These are phyloP conservation scores for Rhizopogon roseolus DNA, from an alignment of 768 basidiomycete species.

Conservation along the genomic window DNA sequence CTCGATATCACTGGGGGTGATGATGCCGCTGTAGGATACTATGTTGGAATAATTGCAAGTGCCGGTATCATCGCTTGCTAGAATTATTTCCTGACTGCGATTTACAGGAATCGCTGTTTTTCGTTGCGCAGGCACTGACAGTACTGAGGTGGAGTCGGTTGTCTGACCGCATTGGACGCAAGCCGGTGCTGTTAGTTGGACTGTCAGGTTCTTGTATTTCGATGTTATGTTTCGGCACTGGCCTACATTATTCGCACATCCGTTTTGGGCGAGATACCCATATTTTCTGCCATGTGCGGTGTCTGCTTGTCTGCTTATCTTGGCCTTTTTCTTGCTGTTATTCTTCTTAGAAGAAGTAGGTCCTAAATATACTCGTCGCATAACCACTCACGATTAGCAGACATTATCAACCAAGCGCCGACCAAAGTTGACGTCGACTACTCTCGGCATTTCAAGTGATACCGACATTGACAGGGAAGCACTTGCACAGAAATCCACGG, in stretches of 20 bases:
- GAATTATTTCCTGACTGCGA: background rate
- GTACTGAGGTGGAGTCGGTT: conserved; percentile 70
- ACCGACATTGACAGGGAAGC: conserved; percentile 10
- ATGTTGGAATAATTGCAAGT: conserved; percentile 65
- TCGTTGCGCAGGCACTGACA: conserved; percentile 65
- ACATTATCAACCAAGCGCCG: background rate
- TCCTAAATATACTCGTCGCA: background rate
- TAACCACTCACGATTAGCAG: background rate
- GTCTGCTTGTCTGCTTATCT: conserved; percentile 44
- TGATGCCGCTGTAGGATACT: conserved; percentile 49
- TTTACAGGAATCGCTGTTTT: conserved; percentile 68
- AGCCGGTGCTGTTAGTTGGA: conserved; percentile 65
- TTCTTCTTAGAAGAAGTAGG: conserved; percentile 53
- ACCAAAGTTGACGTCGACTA: background rate
- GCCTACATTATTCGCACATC: too few species aligned
- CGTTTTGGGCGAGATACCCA: conserved; percentile 51
- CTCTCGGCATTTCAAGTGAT: conserved; percentile 3
- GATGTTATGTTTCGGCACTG: conserved; percentile 70
- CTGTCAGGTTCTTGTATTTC: conserved; percentile 58
- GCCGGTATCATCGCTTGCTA: background rate
- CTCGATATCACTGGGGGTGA: background rate
- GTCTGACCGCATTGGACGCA: conserved; percentile 68
- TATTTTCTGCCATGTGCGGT: conserved; percentile 64
- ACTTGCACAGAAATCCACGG: background rate
- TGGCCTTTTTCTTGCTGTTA: conserved; percentile 39